A percentile compares a stretch with the other conserved stretches of the same genome.
These are phyloP conservation scores for Magnusiomyces tetraspermus DNA, from an alignment of 1,139 yeast genomes.

Conservation along the genomic window DNA sequence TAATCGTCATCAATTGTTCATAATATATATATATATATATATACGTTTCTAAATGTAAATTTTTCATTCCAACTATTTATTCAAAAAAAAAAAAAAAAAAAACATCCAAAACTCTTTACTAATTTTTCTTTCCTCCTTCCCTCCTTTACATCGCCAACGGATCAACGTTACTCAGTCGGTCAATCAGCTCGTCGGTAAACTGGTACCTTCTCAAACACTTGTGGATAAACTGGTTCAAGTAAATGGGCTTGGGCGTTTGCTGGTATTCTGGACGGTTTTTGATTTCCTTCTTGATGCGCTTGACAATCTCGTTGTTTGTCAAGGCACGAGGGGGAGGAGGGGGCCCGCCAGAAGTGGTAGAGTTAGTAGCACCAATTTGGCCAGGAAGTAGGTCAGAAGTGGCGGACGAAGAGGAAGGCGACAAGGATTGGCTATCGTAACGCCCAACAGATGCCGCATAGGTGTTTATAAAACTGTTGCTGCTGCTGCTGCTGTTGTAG, in stretches of 20 bases:
- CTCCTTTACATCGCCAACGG: background rate
- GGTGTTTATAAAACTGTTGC: background rate
- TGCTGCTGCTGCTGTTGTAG: background rate
- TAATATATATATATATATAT: too few species aligned
- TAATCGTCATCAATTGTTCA: too few species aligned
- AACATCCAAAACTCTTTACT: background rate
- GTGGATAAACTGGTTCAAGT: slow-evolving; percentile 1
- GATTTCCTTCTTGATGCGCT: background rate
- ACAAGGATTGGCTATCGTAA: background rate
- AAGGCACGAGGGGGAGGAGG: background rate
- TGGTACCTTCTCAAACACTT: background rate
- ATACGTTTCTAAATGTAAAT: too few species aligned
- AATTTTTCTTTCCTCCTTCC: background rate
- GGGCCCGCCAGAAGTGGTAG: background rate
- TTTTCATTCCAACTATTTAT: too few species aligned
- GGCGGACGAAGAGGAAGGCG: background rate
- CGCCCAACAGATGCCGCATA: background rate
- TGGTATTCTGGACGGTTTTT: background rate
- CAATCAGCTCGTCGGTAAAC: background rate
- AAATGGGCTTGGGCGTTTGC: background rate
- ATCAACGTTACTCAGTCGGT: background rate
- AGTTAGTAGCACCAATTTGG: background rate
- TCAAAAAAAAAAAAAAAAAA: background rate
- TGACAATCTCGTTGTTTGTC: background rate
- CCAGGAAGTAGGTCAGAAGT: background rate